phyloP scores from a whole-genome alignment of 108 stramenopile species.

The Skeletonema menzelii region DNA sequence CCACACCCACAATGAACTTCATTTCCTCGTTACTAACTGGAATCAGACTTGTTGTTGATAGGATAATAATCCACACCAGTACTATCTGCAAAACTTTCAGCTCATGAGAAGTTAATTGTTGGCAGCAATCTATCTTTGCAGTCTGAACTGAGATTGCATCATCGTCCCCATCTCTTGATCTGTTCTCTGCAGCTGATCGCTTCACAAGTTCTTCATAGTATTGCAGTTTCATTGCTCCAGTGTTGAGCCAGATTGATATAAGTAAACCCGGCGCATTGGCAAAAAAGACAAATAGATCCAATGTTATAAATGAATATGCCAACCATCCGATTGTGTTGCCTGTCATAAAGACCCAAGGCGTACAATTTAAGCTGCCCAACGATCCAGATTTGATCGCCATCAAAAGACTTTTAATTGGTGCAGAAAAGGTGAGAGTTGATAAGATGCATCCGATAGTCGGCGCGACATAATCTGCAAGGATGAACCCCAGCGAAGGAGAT shows the following conservation, averaged over 20 bases:
- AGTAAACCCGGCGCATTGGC: slow-evolving; percentile 68
- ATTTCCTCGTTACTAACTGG: slow-evolving; percentile 16
- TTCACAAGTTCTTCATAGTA: slow-evolving; percentile 48
- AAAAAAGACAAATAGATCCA: slow-evolving; percentile 71
- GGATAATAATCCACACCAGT: slow-evolving; percentile 24
- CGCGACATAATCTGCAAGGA: not conserved
- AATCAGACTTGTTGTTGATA: slow-evolving; percentile 27
- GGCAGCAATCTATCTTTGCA: not conserved
- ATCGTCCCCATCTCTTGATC: not conserved
- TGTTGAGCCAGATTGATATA: slow-evolving; percentile 63
- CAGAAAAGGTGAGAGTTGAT: slow-evolving; percentile 65
- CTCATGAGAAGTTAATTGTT: slow-evolving; percentile 35
- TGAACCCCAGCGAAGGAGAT: not conserved
- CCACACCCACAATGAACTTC: slow-evolving; percentile 39
- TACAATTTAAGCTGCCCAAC: slow-evolving; percentile 70
- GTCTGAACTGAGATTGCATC: slow-evolving; percentile 4
- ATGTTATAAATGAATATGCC: slow-evolving; percentile 49
- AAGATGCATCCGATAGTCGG: slow-evolving; percentile 47
- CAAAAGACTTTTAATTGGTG: slow-evolving; percentile 55
- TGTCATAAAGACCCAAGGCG: slow-evolving; percentile 83
- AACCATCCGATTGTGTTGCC: slow-evolving; percentile 74
- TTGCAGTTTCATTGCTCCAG: slow-evolving; percentile 69
- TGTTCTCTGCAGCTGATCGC: slow-evolving; percentile 7
- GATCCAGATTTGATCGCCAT: slow-evolving; percentile 44
- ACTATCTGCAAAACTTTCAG: slow-evolving; percentile 21